These are phyloP conservation scores for Trametes polyzona DNA, from an alignment of 1,284 basidiomycete species.

Conservation along the genomic window DNA sequence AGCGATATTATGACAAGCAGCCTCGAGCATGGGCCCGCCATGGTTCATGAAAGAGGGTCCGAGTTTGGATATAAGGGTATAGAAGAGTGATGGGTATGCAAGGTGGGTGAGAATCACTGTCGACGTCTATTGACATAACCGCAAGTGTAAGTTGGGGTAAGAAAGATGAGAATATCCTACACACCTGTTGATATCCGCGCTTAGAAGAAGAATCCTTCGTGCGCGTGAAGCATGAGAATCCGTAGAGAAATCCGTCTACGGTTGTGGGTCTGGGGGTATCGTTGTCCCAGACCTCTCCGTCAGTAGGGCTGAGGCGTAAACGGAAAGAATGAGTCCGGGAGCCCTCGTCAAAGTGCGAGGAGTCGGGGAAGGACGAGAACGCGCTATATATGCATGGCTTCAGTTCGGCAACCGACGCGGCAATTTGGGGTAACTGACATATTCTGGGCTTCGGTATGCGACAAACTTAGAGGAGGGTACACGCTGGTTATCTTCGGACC, in stretches of 20 bases:
- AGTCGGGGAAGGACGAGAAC: constrained; percentile 95
- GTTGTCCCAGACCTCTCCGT: constrained; percentile 30
- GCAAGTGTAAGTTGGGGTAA: no score
- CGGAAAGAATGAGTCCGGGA: constrained; percentile 77
- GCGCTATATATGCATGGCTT: no score
- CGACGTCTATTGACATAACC: constrained; percentile 74
- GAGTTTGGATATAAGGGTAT: constrained; percentile 67
- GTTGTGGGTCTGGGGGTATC: constrained; percentile 42
- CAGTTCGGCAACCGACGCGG: neutral
- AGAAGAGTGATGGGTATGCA: constrained; percentile 85
- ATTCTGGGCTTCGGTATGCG: constrained; percentile 75
- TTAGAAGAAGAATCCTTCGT: constrained; percentile 69
- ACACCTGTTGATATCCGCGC: constrained; percentile 87
- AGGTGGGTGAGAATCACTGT: constrained; percentile 85
- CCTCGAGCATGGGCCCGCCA: constrained; percentile 81
- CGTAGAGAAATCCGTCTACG: constrained; percentile 77
- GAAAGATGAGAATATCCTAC: constrained; percentile 16
- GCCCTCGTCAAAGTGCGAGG: constrained; percentile 78
- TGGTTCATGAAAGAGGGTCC: constrained; percentile 80
- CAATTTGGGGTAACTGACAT: constrained; percentile 73
- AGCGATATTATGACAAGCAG: constrained; percentile 85
- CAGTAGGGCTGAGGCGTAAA: constrained; percentile 48
- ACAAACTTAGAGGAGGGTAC: constrained; percentile 67
- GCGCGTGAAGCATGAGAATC: constrained; percentile 84
- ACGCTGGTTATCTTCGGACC: constrained; percentile 83